A percentile compares a stretch with the other conserved stretches of the same genome.
These are phyloP conservation scores for Cytospora leucostoma DNA, from an alignment of 2,329 filamentous ascomycete species.

Conservation along the genomic window DNA sequence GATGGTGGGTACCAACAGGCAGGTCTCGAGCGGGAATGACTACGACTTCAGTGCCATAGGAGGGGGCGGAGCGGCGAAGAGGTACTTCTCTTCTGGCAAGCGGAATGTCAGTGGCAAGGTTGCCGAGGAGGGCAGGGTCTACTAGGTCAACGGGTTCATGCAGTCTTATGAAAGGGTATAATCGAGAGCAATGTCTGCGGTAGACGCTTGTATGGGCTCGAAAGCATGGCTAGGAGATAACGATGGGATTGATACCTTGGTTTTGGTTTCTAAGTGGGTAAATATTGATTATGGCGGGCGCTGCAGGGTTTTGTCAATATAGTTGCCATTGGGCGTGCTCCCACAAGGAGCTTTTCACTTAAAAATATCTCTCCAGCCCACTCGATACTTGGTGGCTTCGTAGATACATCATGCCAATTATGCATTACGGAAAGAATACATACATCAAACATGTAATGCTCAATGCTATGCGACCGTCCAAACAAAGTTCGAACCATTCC, in stretches of 20 bases:
- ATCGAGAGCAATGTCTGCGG: neutral
- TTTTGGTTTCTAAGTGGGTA: neutral
- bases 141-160: neutral
- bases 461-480: neutral
- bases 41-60: constrained; percentile 39
- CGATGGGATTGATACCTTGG: constrained; percentile 8
- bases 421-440: neutral
- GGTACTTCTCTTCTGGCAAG: constrained; percentile 42
- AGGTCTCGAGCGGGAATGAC: constrained; percentile 63
- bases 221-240: neutral
- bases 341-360: neutral
- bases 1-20: constrained; percentile 51
- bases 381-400: neutral
- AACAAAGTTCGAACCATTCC: neutral
- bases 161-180: neutral
- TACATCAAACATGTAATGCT: neutral
- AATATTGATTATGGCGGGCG: neutral
- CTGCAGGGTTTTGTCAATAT: neutral
- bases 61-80: constrained; percentile 20
- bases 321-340: neutral
- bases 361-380: neutral
- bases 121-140: constrained; percentile 64
- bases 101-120: constrained; percentile 73
- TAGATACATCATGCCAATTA: neutral
- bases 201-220: neutral